Percentiles rank a stretch among this genome's conserved stretches.
These are phyloP conservation scores for Thalassiosira mediterranea DNA, from an alignment of 352 stramenopile species.

Conservation along the genomic window DNA sequence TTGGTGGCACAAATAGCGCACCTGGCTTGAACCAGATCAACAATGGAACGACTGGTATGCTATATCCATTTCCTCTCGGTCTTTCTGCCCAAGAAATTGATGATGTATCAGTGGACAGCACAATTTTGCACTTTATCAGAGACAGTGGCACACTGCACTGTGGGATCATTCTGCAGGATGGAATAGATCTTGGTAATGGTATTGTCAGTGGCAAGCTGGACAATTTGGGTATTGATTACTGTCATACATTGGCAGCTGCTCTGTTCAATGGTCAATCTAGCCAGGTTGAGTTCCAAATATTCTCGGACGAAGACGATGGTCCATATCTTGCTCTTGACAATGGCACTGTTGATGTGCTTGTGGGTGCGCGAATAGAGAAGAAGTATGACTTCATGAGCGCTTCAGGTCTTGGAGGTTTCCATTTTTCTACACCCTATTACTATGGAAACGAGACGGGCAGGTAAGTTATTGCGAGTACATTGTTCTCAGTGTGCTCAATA, in stretches of 20 bases:
- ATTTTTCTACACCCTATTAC: conserved; percentile 34
- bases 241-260: conserved; percentile 22
- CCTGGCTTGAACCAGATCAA: conserved; percentile 51
- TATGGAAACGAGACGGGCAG: conserved; percentile 8
- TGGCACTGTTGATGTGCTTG: conserved; percentile 28
- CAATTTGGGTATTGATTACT: conserved; percentile 19
- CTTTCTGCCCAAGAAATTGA: conserved; percentile 1
- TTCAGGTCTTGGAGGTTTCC: conserved; percentile 3
- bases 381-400: conserved; percentile 18
- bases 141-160: conserved; percentile 9
- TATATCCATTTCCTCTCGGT: conserved; percentile 35
- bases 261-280: conserved; percentile 22
- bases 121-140: conserved; percentile 14
- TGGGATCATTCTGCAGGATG: conserved; percentile 10
- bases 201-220: background rate
- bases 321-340: conserved; percentile 13
- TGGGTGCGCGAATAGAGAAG: conserved; percentile 12
- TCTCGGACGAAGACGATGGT: conserved; percentile 4
- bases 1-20: no score
- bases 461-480: conserved; percentile 5
- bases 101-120: background rate
- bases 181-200: background rate
- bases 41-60: conserved; percentile 40
- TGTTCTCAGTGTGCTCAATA: conserved; percentile 1
- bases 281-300: conserved; percentile 3